phyloP scores from a whole-genome alignment of 2,329 filamentous ascomycete genomes.

The Eutypa lata region DNA sequence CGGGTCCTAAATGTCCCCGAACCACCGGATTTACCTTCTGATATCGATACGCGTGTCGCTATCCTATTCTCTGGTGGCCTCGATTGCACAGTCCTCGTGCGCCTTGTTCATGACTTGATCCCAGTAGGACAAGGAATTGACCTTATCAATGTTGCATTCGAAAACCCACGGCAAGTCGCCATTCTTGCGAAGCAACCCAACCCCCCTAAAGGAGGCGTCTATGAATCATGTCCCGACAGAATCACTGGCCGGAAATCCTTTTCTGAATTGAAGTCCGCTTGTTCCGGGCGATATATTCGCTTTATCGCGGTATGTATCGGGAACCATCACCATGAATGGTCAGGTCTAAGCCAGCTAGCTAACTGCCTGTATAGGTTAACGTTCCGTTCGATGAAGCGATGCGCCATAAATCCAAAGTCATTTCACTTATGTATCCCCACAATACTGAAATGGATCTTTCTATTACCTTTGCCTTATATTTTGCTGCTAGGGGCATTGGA shows the following conservation, averaged over 20 bases:
- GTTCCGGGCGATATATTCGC: constrained; percentile 72
- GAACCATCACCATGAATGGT: constrained; percentile 6
- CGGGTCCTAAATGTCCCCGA: constrained; percentile 65
- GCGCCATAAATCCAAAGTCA: constrained; percentile 65
- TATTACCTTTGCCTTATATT: constrained; percentile 91
- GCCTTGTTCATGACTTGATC: constrained; percentile 74
- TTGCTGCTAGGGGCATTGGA: constrained; percentile 76
- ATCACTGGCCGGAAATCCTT: constrained; percentile 79
- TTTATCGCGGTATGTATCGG: constrained; percentile 66
- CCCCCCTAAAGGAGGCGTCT: constrained; percentile 41
- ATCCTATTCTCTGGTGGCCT: constrained; percentile 92
- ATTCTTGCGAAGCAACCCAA: constrained; percentile 40
- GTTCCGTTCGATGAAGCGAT: constrained; percentile 75
- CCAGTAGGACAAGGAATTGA: constrained; percentile 70
- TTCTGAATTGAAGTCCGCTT: constrained; percentile 67
- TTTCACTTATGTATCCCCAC: constrained; percentile 82
- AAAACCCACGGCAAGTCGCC: constrained; percentile 76
- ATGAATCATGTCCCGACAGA: constrained; percentile 86
- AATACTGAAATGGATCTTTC: constrained; percentile 99
- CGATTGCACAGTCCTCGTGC: constrained; percentile 85
- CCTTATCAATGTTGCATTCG: constrained; percentile 92
- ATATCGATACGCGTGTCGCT: constrained; percentile 58
- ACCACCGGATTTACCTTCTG: constrained; percentile 38
- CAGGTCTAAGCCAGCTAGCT: background rate
- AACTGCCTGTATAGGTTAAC: constrained; percentile 54